Evolutionary conservation across 1,284 basidiomycete species (phyloP), one percentile per base, ranked within the genome.

Genomic region (Ustilago crameri): DNA sequence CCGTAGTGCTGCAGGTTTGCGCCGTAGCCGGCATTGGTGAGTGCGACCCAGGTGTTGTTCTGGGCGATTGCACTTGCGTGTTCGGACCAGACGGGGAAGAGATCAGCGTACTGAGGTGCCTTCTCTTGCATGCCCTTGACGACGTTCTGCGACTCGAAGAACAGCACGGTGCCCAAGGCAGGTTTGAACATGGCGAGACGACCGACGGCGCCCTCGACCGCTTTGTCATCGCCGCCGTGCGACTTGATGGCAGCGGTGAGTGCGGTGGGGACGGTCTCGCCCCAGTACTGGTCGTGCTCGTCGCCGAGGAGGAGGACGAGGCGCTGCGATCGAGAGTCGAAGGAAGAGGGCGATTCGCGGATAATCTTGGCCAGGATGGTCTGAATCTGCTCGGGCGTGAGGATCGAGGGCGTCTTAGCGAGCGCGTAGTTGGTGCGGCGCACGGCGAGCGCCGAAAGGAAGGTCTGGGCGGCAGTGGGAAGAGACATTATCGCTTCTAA

Each of bases 321-420:
- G 15, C 86, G 82, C 4, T 83, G 81, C 14, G 84, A 83, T 73
- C 86, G 85, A 35, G 84, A 84, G 84, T 87, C 86, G 84, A 83
- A 84, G 17, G 82, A 72, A 12, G 78, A 77, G 1, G 86, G 86
- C 7, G 84, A 79, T 74, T 85, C 80, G 75, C 85, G 85, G 67
- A 87, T 45, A 79, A 46, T 81, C 80, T 42, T 82, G 68, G 68
- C 85, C 74, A 87, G 84, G 44, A 86, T 66, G 43, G 80, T 78
- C 27, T 82, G 66, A 56, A 87, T 73, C 57, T 84, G 74, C 7
- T 77, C 79, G 55, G 85, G 76, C 26, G 82, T 60, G 49, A 86
- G 71, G 32, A 84, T 73, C 14, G 64, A 45, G 10, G 80, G 80
- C 56, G 82, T 78, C 67, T 84, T 81, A 51, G 79, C 80, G 20